phyloP scores from a whole-genome alignment of 1,284 basidiomycete genomes.

The Gomphus sp. region DNA sequence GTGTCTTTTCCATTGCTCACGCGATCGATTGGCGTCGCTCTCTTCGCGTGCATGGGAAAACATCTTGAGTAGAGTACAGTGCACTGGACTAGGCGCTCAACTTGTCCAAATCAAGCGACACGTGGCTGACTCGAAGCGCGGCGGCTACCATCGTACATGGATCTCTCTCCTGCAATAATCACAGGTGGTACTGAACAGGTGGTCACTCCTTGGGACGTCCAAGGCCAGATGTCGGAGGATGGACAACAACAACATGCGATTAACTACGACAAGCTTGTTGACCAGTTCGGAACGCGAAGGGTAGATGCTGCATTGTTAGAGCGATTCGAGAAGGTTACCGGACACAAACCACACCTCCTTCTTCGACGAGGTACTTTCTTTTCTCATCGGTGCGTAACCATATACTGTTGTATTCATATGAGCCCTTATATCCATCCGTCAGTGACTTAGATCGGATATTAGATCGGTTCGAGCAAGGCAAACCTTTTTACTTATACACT shows the following conservation, averaged over 20 bases:
- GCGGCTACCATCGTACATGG: too few relatives aligned
- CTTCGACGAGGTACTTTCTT: constrained; percentile 94
- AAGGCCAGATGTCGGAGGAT: constrained; percentile 83
- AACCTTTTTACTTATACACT: constrained; percentile 98
- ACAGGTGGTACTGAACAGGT: constrained; percentile 56
- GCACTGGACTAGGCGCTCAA: too few relatives aligned
- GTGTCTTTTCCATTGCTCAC: too few relatives aligned
- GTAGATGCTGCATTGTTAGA: constrained; percentile 75
- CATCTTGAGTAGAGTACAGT: too few relatives aligned
- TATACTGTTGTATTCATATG: not conserved
- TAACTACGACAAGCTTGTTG: constrained; percentile 94
- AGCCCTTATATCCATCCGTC: constrained; percentile 9
- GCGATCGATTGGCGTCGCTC: too few relatives aligned
- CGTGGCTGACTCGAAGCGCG: too few relatives aligned
- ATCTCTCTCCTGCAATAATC: constrained; percentile 18
- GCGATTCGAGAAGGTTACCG: constrained; percentile 89
- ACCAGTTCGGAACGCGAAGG: constrained; percentile 87
- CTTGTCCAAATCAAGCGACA: too few relatives aligned
- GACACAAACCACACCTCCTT: constrained; percentile 84
- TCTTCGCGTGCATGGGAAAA: too few relatives aligned
- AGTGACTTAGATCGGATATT: constrained; percentile 93
- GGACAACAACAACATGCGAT: constrained; percentile 88
- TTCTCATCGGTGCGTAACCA: constrained; percentile 74
- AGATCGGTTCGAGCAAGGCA: constrained; percentile 92
- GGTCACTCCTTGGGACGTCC: constrained; percentile 97